Base-by-base conservation (phyloP, 1,284 basidiomycete genomes). In the Naganishia liquefaciens region DNA sequence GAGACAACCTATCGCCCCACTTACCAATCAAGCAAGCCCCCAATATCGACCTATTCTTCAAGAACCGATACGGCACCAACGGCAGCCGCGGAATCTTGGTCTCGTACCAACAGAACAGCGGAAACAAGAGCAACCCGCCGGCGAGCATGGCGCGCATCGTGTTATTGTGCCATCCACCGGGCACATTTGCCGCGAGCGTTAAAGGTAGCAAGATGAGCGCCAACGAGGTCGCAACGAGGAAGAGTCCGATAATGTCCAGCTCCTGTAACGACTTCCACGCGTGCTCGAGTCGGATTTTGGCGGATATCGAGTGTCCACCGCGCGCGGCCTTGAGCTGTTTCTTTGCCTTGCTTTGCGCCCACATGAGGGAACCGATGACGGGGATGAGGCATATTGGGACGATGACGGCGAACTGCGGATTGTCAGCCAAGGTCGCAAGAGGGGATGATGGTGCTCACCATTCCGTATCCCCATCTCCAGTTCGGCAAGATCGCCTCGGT, bases 381-480 rank as follows among this genome's bases (percentile, higher is more conserved):
- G 79, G 79, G 1, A 73, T 62, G 23, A 79, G 69, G 13, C 72
- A 71, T 30, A 72, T 69, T 4, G 78, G 78, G 7, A 79, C 70
- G 49, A 81, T 70, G 62, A 81, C 76, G 74, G 57, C 74, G 65
- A 81, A 80, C 75, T 77, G 66, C 17, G 33, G 13, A 9, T 21
- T 37, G 21, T 23, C 54, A 39, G 40, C 33, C 21, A 30, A 25
- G 33, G 5, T 5, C n/a, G 33, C 5, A 40, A 61, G 9, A 1
- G n/a, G 10, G 21, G 23, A 21, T 19, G 27, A 53, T 7, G 21
- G 30, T 5, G 33, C 66, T 60, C 11, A 69, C 70, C 75, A 89
- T 87, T 54, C 83, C 87, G 71, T 80, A 88, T 33, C 89, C 89
- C 86, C 87, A 88, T 75, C 89, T 80, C 89, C 88, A 90, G 47